Evolutionary conservation across 2,329 filamentous ascomycete genomes (phyloP).

Genomic region (Alternaria conjuncta): DNA sequence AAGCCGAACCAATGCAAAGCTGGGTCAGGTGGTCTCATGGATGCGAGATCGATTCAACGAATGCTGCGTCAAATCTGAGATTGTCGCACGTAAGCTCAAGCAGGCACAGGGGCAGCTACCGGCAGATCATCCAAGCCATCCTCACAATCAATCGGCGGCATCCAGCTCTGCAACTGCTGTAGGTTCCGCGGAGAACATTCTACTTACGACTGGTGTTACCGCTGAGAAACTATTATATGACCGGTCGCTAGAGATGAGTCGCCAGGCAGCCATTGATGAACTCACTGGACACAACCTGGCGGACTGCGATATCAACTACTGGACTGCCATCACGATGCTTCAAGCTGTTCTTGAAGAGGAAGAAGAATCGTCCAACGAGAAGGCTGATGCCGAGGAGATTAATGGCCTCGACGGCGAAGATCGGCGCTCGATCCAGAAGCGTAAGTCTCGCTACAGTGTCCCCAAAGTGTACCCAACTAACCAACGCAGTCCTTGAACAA

Average conservation of each 20-base stretch:
- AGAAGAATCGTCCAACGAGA: conserved; percentile 60
- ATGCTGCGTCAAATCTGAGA: conserved; percentile 92
- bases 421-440: conserved; percentile 73
- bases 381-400: conserved; percentile 56
- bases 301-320: conserved; percentile 90
- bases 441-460: conserved; percentile 57
- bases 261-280: conserved; percentile 92
- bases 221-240: conserved; percentile 99
- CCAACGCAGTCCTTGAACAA: conserved; percentile 54
- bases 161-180: conserved; percentile 64
- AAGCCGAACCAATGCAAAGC: conserved; percentile 55
- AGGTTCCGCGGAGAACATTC: conserved; percentile 77
- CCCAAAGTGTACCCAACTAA: conserved; percentile 24
- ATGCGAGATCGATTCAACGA: conserved; percentile 94
- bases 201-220: conserved; percentile 85
- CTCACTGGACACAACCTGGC: conserved; percentile 87
- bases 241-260: conserved; percentile 94
- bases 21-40: conserved; percentile 97
- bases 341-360: conserved; percentile 92
- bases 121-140: conserved; percentile 83
- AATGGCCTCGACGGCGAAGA: conserved; percentile 71
- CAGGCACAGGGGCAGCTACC: conserved; percentile 87
- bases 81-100: conserved; percentile 86
- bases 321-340: conserved; percentile 91
- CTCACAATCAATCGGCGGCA: conserved; percentile 73